Percentiles rank a stretch among this genome's conserved stretches.
These are phyloP conservation scores for Ciborinia camelliae DNA, from an alignment of 2,329 filamentous ascomycete species.

Conservation along the genomic window DNA sequence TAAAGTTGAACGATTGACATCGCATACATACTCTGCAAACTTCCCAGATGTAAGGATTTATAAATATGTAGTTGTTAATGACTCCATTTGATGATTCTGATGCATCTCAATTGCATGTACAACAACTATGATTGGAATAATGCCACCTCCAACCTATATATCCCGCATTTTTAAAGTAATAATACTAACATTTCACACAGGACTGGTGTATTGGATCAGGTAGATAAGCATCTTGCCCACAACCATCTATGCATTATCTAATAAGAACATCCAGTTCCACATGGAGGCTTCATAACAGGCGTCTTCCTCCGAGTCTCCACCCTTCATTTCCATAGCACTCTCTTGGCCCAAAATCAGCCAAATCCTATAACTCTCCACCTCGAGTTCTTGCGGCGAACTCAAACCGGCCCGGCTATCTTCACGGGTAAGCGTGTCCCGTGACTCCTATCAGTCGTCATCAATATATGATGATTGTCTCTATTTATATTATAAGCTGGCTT, in stretches of 20 bases:
- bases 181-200: background rate
- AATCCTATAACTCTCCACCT: slow-evolving; percentile 63
- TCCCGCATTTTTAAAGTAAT: background rate
- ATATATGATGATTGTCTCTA: background rate
- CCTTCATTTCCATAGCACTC: slow-evolving; percentile 56
- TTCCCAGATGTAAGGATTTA: slow-evolving; percentile 42
- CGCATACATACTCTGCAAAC: slow-evolving; percentile 55
- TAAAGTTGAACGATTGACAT: slow-evolving; percentile 45
- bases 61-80: background rate
- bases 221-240: slow-evolving; percentile 35
- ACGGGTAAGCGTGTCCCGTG: slow-evolving; percentile 28
- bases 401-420: slow-evolving; percentile 54
- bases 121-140: background rate
- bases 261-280: slow-evolving; percentile 52
- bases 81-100: background rate
- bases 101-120: background rate
- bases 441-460: background rate
- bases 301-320: slow-evolving; percentile 57
- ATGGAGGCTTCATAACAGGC: slow-evolving; percentile 67
- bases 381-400: slow-evolving; percentile 62
- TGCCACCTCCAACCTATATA: background rate
- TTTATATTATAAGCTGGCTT: background rate
- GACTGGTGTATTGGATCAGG: slow-evolving; percentile 66
- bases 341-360: slow-evolving; percentile 56
- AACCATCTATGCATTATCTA: slow-evolving; percentile 12